Evolutionary conservation across 768 basidiomycete genomes (phyloP), one percentile per base, ranked within the genome.

Genomic region (Mycena belliarum): DNA sequence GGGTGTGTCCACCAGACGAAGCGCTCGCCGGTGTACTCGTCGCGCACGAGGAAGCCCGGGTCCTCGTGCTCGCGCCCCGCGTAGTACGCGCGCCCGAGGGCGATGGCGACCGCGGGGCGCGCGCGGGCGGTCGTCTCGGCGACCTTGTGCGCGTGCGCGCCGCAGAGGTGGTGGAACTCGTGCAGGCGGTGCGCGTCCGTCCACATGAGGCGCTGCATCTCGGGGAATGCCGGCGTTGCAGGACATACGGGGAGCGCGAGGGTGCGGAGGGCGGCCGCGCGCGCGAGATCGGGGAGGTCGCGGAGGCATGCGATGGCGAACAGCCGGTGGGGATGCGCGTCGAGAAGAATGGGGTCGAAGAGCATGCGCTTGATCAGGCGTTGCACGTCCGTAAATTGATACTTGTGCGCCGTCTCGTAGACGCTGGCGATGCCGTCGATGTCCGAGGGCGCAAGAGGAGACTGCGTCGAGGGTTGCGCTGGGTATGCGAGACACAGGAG

Each of bases 221-320:
- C 29, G 7, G 29, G 29, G 12, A 32, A 32, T 6, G 29, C 29
- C 7, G 12, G 29, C 7, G 6, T 32, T 12, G 6, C 29, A 12
- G 29, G 29, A 12, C 29, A 32, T 12, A 32, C 12, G 26, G 21
- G 20, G 24, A 18, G 29, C 25, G 37, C 29, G 33, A 54, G 26
- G 20, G 52, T 54, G 52, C 21, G n/a, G 26, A 54, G 32, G 9
- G 52, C 52, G 2, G 52, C 52, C 33, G 24, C 20, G 18, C 37
- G 37, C 2, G 37, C 37, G 37, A 38, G 18, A 38, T n/a, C 37
- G 10, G 37, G 37, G 20, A 54, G 25, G 4, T n/a, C 44, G 16
- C 18, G 25, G 7, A 54, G 44, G 10, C 46, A 41, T 10, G 46
- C 58, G 47, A 59, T 59, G 14, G 58, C 58, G 40, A 53, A 59